Percentiles rank a stretch among this genome's conserved stretches.
These are phyloP conservation scores for Alliaria petiolata DNA, from an alignment of 345 rosid species.

Conservation along the genomic window DNA sequence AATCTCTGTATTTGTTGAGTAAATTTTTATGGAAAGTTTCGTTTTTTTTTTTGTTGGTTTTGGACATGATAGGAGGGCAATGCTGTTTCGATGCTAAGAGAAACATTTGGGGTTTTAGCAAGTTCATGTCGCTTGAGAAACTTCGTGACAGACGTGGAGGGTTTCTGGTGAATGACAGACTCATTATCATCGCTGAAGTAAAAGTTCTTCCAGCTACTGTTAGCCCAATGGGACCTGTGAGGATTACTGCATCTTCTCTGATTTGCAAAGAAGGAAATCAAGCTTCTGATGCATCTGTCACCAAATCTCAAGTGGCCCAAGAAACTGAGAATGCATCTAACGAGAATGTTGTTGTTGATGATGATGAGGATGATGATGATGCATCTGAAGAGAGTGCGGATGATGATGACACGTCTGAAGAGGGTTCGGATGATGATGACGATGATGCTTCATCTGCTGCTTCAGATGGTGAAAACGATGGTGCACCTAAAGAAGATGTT, in stretches of 20 bases:
- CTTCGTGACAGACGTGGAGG: background rate
- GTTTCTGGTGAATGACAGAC: slow-evolving; percentile 48
- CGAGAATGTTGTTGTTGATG: background rate
- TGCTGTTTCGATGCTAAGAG: background rate
- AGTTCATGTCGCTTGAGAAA: background rate
- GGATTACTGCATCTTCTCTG: background rate
- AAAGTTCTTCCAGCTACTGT: background rate
- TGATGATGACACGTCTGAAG: background rate
- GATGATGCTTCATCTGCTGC: background rate
- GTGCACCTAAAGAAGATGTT: no score
- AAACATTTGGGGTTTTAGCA: background rate
- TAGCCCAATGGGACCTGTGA: background rate
- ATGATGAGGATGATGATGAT: background rate
- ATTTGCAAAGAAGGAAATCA: background rate
- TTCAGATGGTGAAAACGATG: background rate
- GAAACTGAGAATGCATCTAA: background rate
- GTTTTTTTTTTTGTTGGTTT: no score
- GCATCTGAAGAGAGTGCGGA: background rate
- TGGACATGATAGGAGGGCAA: background rate
- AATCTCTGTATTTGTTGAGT: background rate
- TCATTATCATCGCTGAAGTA: slow-evolving; percentile 60
- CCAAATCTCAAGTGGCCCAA: background rate
- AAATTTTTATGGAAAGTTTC: no score
- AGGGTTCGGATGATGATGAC: background rate
- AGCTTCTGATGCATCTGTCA: background rate